Evolutionary conservation across 1,139 yeast genomes (phyloP), one percentile per base, ranked within the genome.

Genomic region (Schwanniomyces etchellsii): DNA sequence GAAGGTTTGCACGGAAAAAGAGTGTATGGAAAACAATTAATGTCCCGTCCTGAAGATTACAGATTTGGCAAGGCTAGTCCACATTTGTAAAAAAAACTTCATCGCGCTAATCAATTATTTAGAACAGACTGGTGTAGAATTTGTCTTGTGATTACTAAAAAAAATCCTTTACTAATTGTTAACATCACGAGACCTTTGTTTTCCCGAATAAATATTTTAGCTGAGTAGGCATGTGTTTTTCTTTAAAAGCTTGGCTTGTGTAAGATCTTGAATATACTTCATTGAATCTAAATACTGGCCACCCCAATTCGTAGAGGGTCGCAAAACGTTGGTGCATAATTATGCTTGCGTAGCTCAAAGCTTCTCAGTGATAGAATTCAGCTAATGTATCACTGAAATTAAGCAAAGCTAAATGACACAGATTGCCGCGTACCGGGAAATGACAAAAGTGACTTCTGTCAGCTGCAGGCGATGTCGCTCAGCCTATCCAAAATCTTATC

Each of bases 1-100:
- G 34, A 31, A 13, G 30, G 31, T 9, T 18, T 18, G 21, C 9
- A 18, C n/a, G 21, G 21, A n/a, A 9, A 9, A 18, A 18, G 21
- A n/a, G 21, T 18, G 9, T 18, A 18, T 18, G n/a, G n/a, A 18
- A 18, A 18, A 9, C 21, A 18, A 18, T 14, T 13, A 7, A 25
- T 25, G 6, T 25, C 28, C 15, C 11, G 18, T 9, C 28, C 28
- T 3, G 26, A 25, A 13, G 28, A 25, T 15, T 25, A 13, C 3
- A 15, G 15, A 3, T 25, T 25, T 25, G 28, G 3, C n/a, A 10
- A 25, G 7, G 25, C 11, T 6, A 25, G 16, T 9, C 25, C 28
- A 13, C 28, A 25, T 25, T 13, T 25, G 9, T 25, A 25, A 12
- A n/a, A 18, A n/a, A 9, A 9, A 18, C 21, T 18, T 9, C 21